Evolutionary conservation across 768 basidiomycete genomes (phyloP), one percentile per base, ranked within the genome.

Genomic region (Lactifluus hygrophoroides): DNA sequence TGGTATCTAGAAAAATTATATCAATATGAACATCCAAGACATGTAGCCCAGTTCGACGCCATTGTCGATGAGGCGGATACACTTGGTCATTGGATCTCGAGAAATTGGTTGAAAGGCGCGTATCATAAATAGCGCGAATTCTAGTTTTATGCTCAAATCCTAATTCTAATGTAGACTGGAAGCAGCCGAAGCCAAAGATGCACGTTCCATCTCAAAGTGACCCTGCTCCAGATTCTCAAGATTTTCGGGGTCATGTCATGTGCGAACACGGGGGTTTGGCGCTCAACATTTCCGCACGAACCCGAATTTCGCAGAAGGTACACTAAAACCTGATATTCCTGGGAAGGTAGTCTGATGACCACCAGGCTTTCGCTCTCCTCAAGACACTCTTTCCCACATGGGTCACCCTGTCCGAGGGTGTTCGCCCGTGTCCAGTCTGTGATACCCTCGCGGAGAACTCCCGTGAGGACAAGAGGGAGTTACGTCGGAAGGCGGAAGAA

Each of bases 101-200:
- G 85, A 67, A 69, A 72, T 6, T 93, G 91, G 91, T 69, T 87
- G 3, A 86, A 78, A 79, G 90, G 90, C 86, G 57, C 16, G 57
- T 44, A 51, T 42, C 30, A 16, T 62, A 37, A 35, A 8, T 44
- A 23, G 28, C 17, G 21, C 48, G 44, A 44, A 50, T 58, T 58
- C 45, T 5, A n/a, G 21, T 23, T 19, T 23, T 10, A n/a, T 60
- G 5, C 58, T 65, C 21, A 37, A 32, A 16, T 27, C 28, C n/a
- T 19, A 23, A 40, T 35, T 17, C 34, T 47, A 1, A 54, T 45
- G 32, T 23, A 93, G 91, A 90, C 68, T 94, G 91, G 91, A 75
- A 75, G 67, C 70, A 81, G 52, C 66, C 70, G 45, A 85, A 79
- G 64, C 91, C 91, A 23, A 88, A 81, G 70, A 90, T 93, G 87